These are phyloP conservation scores for Phellinidium pouzarii DNA, from an alignment of 1,284 basidiomycete species.

Conservation along the genomic window DNA sequence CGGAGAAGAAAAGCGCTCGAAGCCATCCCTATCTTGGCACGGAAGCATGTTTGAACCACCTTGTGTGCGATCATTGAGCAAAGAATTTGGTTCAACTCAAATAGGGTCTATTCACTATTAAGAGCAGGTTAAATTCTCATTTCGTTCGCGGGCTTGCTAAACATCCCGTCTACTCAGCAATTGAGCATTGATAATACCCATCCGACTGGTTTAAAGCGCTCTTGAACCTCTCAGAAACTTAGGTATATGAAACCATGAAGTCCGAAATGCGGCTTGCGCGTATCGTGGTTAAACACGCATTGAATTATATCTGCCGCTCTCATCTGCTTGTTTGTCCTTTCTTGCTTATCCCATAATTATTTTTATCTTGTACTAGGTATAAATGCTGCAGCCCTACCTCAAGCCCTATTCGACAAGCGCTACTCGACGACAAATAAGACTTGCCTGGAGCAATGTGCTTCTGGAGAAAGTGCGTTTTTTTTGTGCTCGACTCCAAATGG, in stretches of 20 bases:
- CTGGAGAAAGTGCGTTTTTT: constrained; percentile 18
- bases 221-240: constrained; percentile 1
- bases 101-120: constrained; percentile 15
- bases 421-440: neutral
- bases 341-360: neutral
- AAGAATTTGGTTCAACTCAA: constrained; percentile 14
- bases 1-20: neutral
- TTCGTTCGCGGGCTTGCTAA: constrained; percentile 9
- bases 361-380: neutral
- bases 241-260: constrained; percentile 15
- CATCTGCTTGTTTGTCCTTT: constrained; percentile 1
- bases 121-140: constrained; percentile 4
- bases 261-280: neutral
- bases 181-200: constrained; percentile 11
- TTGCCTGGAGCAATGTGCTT: constrained; percentile 10
- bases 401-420: neutral
- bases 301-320: constrained; percentile 3
- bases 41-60: constrained; percentile 3
- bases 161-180: constrained; percentile 5
- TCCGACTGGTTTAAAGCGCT: constrained; percentile 5
- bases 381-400: neutral
- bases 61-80: neutral
- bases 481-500: neutral
- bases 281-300: constrained; percentile 2
- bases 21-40: constrained; percentile 1